Conservation (phyloP, 2,329 filamentous ascomycete genomes). For the Samsoniella hepiali region DNA sequence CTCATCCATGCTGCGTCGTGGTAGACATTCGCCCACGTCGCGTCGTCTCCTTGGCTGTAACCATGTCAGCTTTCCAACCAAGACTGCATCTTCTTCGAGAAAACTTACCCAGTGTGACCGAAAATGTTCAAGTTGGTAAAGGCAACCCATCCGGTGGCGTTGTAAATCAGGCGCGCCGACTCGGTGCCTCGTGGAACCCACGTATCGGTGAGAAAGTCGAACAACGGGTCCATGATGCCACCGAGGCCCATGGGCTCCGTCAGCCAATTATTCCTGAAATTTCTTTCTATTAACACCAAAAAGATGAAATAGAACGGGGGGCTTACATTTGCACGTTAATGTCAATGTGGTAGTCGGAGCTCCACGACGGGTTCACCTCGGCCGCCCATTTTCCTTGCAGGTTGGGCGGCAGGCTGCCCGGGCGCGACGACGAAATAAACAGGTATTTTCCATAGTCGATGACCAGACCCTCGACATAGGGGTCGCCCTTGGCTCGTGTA, state of each 20-base stretch:
- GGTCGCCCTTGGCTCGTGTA: background rate
- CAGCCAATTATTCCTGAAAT: conserved; percentile 51
- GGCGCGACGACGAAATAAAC: conserved; percentile 51
- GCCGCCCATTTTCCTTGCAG: conserved; percentile 56
- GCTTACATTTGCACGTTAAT: conserved; percentile 54
- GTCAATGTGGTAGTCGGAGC: conserved; percentile 54
- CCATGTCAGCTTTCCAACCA: background rate
- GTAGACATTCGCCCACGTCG: conserved; percentile 31
- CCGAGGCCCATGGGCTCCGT: conserved; percentile 51
- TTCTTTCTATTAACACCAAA: too few relatives aligned
- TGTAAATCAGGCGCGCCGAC: conserved; percentile 52
- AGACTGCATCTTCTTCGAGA: background rate
- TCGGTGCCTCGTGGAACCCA: conserved; percentile 52
- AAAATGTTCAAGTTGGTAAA: conserved; percentile 60
- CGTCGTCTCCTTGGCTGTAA: conserved; percentile 27
- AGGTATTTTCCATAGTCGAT: conserved; percentile 11
- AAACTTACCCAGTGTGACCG: conserved; percentile 44
- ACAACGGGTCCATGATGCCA: conserved; percentile 43
- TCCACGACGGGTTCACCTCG: conserved; percentile 39
- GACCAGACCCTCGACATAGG: conserved; percentile 4
- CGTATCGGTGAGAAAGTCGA: conserved; percentile 51
- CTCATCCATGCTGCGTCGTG: conserved; percentile 49
- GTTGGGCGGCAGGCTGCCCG: conserved; percentile 51
- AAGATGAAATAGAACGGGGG: background rate
- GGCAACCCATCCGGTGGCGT: conserved; percentile 52